Percentiles rank a stretch among this genome's conserved stretches.
Conservation (phyloP, 2,329 filamentous ascomycete genomes). For the Tolypocladium paradoxum region DNA sequence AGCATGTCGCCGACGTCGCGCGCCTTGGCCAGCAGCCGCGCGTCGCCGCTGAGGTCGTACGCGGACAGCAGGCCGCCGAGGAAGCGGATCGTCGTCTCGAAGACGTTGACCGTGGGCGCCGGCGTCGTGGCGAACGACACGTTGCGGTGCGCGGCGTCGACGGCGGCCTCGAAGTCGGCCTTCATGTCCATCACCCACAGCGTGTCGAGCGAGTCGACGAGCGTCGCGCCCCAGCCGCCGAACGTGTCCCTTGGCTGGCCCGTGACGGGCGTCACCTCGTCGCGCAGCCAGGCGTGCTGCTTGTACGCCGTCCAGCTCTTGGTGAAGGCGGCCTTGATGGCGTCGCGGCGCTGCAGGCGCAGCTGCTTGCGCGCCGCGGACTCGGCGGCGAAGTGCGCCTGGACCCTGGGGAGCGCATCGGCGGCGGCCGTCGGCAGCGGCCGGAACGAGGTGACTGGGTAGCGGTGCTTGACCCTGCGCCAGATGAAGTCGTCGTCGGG, state of each 20-base stretch:
- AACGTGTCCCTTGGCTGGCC: conserved; percentile 36
- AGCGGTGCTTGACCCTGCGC: conserved; percentile 9
- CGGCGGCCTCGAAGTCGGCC: conserved; percentile 44
- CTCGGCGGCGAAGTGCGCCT: conserved; percentile 7
- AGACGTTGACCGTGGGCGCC: conserved; percentile 32
- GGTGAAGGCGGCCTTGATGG: conserved; percentile 31
- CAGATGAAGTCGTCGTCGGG: conserved; percentile 9
- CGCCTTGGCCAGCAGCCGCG: conserved; percentile 33
- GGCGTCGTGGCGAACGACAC: conserved; percentile 39
- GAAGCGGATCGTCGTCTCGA: conserved; percentile 45
- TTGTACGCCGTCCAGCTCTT: conserved; percentile 41
- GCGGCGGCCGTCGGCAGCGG: conserved; percentile 4
- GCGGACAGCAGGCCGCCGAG: conserved; percentile 41
- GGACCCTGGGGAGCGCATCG: conserved; percentile 3
- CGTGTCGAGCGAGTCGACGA: conserved; percentile 51
- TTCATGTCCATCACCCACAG: conserved; percentile 51
- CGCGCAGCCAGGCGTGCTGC: conserved; percentile 37
- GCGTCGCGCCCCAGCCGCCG: conserved; percentile 45
- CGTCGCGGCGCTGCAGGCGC: conserved; percentile 24
- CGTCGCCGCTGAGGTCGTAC: conserved; percentile 36
- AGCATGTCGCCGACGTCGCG: conserved; percentile 41
- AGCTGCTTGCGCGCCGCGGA: conserved; percentile 7
- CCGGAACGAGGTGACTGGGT: conserved; percentile 7
- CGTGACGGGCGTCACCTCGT: conserved; percentile 39
- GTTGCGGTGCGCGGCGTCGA: conserved; percentile 31